Percentiles rank a stretch among this genome's conserved stretches.
phyloP scores from a whole-genome alignment of 192 early-diverging fungal species.

The Chytriomyces confervae region DNA sequence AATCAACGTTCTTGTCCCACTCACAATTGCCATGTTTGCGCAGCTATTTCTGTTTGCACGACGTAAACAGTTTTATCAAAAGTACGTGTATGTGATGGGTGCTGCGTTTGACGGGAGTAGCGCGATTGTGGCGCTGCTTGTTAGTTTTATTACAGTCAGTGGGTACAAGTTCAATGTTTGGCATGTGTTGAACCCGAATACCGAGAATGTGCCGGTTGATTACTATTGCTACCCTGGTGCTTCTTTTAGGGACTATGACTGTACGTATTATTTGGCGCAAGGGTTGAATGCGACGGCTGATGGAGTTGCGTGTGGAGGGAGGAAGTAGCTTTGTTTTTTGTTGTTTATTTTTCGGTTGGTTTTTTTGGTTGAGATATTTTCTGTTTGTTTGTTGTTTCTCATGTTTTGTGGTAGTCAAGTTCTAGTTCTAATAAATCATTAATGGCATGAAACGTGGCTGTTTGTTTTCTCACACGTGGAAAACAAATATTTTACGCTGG shows the following conservation, averaged over 20 bases:
- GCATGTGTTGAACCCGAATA: constrained; percentile 14
- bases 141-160: not conserved
- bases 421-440: no score
- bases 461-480: no score
- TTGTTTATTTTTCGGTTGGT: no score
- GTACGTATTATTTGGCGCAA: constrained; percentile 7
- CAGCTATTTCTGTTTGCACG: constrained; percentile 2
- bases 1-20: constrained; percentile 1
- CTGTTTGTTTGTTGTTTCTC: no score
- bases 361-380: no score
- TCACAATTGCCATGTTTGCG: not conserved
- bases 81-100: constrained; percentile 63
- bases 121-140: constrained; percentile 7
- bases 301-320: not conserved
- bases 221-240: constrained; percentile 16
- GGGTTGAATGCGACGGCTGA: constrained; percentile 5
- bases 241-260: constrained; percentile 15
- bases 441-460: no score
- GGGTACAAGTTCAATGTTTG: not conserved
- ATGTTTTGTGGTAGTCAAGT: no score
- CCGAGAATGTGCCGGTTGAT: constrained; percentile 14
- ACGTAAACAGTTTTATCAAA: constrained; percentile 47
- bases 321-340: not conserved
- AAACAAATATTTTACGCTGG: no score
- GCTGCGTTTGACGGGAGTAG: constrained; percentile 60